A percentile compares a stretch with the other conserved stretches of the same genome.
Evolutionary conservation across 2,329 filamentous ascomycete genomes (phyloP).

Genomic region (Nigrograna mackinnonii): DNA sequence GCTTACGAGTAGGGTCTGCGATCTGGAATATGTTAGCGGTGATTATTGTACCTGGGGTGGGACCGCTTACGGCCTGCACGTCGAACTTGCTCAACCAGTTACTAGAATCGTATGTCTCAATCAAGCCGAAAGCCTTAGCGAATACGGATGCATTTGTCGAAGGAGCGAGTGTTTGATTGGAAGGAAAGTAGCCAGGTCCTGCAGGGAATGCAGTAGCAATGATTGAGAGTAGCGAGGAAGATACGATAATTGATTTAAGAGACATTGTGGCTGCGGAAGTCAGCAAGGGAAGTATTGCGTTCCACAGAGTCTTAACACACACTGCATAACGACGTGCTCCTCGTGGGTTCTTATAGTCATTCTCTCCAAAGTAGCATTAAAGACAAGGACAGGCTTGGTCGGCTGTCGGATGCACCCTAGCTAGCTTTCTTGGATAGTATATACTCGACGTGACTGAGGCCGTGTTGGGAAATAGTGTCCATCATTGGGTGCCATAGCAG

Average conservation of each 20-base stretch:
- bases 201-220: slow-evolving; percentile 18
- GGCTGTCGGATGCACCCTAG: too few species aligned
- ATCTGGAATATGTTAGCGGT: slow-evolving; percentile 25
- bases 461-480: too few species aligned
- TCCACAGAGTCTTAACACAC: slow-evolving; percentile 7
- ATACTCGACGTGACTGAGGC: too few species aligned
- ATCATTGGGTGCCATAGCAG: slow-evolving; percentile 17
- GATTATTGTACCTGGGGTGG: background rate
- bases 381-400: slow-evolving; percentile 7
- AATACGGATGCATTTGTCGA: slow-evolving; percentile 22
- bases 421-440: too few species aligned
- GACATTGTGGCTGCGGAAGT: slow-evolving; percentile 9
- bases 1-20: slow-evolving; percentile 38
- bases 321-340: slow-evolving; percentile 1
- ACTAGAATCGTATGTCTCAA: slow-evolving; percentile 39
- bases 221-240: slow-evolving; percentile 22
- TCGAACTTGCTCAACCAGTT: slow-evolving; percentile 43
- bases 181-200: slow-evolving; percentile 19
- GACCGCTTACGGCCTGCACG: slow-evolving; percentile 28
- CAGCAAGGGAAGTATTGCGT: slow-evolving; percentile 2
- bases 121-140: slow-evolving; percentile 28
- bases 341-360: slow-evolving; percentile 14
- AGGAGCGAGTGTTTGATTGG: slow-evolving; percentile 1
- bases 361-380: background rate
- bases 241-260: slow-evolving; percentile 11